Percentiles rank a stretch among this genome's conserved stretches.
These are phyloP conservation scores for Mycena olivaceomarginata DNA, from an alignment of 768 basidiomycete genomes.

Conservation along the genomic window DNA sequence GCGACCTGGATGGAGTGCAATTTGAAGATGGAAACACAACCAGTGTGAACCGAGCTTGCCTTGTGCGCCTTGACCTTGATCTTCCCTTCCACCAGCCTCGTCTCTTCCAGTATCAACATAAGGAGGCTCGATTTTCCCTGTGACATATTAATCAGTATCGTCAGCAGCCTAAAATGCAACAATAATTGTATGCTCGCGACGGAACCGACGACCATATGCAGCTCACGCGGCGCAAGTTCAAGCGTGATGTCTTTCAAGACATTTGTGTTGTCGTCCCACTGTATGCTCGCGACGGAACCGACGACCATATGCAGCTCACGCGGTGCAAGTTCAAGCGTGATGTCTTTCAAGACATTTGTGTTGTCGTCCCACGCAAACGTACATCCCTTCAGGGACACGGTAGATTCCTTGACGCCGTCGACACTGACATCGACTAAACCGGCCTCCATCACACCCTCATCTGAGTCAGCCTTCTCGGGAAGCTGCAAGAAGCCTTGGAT, in stretches of 20 bases:
- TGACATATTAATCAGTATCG: background rate
- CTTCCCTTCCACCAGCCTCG: conserved; percentile 4
- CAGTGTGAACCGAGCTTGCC: background rate
- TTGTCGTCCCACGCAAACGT: conserved; percentile 36
- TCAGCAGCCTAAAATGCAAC: background rate
- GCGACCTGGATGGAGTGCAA: conserved; percentile 19
- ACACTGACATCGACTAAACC: conserved; percentile 16
- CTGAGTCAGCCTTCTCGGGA: conserved; percentile 26
- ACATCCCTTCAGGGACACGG: conserved; percentile 22
- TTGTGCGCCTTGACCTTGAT: conserved; percentile 27
- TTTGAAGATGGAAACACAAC: background rate
- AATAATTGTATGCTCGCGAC: conserved; percentile 31
- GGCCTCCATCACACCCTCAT: background rate
- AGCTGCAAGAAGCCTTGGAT: conserved; percentile 38
- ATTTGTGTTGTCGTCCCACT: conserved; percentile 31
- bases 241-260: conserved; percentile 27
- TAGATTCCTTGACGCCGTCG: conserved; percentile 13
- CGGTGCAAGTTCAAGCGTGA: conserved; percentile 27
- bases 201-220: conserved; percentile 38
- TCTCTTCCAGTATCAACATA: conserved; percentile 39
- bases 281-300: conserved; percentile 37
- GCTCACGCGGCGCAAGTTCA: conserved; percentile 23
- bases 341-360: conserved; percentile 14
- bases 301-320: conserved; percentile 38
- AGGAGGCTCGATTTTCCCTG: conserved; percentile 42